A percentile compares a stretch with the other conserved stretches of the same genome.
Evolutionary conservation across 1,284 basidiomycete genomes (phyloP).

Genomic region (Polyporus tsugae): DNA sequence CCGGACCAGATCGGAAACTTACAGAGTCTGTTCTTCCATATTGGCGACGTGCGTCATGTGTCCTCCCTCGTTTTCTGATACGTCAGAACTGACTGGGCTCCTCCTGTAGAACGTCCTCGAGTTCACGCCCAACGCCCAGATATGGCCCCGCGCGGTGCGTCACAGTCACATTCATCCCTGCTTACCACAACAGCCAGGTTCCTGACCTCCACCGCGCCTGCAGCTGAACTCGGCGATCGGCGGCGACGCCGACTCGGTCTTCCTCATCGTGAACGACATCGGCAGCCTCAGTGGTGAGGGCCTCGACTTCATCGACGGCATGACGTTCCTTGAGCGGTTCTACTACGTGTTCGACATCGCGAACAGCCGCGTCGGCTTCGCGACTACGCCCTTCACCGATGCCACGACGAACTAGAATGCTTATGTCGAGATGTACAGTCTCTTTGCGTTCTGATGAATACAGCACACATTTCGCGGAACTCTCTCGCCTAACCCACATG

Average conservation of each 20-base stretch:
- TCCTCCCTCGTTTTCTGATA: background rate
- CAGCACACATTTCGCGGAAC: background rate
- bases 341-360: slow-evolving; percentile 71
- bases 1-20: slow-evolving; percentile 35
- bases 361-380: slow-evolving; percentile 55
- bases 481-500: no score
- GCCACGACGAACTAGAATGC: slow-evolving; percentile 46
- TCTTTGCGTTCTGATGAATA: background rate
- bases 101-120: slow-evolving; percentile 41
- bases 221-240: slow-evolving; percentile 42
- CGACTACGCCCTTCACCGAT: slow-evolving; percentile 50
- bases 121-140: slow-evolving; percentile 62
- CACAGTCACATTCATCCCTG: background rate
- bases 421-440: background rate
- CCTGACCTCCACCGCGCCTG: background rate
- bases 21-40: slow-evolving; percentile 41
- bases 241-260: slow-evolving; percentile 37
- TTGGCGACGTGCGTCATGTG: slow-evolving; percentile 34
- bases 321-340: slow-evolving; percentile 61
- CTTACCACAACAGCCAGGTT: background rate
- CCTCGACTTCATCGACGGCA: slow-evolving; percentile 44
- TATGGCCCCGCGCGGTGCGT: slow-evolving; percentile 55
- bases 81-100: background rate
- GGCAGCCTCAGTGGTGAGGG: slow-evolving; percentile 37
- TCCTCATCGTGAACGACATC: slow-evolving; percentile 39